Evolutionary conservation across 208 protist species (phyloP), one percentile per base, ranked within the genome.

Genomic region (Hexamita inflata): DNA sequence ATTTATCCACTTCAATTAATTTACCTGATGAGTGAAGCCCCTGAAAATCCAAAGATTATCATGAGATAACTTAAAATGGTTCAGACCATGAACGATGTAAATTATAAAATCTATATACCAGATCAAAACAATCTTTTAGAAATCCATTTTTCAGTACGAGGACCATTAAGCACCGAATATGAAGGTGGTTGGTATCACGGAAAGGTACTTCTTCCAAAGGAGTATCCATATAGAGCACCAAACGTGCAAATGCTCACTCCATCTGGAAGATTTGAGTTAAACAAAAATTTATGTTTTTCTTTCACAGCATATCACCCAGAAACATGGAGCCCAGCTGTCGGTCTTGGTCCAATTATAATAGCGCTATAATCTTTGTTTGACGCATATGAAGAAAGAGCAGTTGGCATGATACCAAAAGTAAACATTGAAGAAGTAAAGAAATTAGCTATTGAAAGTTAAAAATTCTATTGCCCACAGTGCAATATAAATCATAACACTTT

Each of bases 81-180:
- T 15, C 15, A 49, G 11, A 45, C 4, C 4, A n/a, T 15, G 15
- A 40, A n/a, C 11, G 38, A 35, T 38, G 19, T 34, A 32, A 45
- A 45, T n/a, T 35, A 49, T n/a, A n/a, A 45, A 11, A 49, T 70
- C 11, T 70, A 15, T 4, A 40, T 70, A 40, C 41, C n/a, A 35
- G 42, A 74, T 24, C 1, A 32, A 19, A 30, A 58, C 30, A 85
- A 87, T 70, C 82, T 87, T 34, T 67, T 86, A 32, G 79, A 88
- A 34, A 86, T 85, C 81, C 85, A 87, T 60, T 88, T 84, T 77
- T 77, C 85, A 13, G 41, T 88, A 29, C 32, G 61, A 7, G 85
- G 85, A n/a, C 80, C 66, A 24, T n/a, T 29, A 0, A 76, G 77
- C 60, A 84, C 85, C 45, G 66, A 77, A 15, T 88, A 88, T 67